A percentile compares a stretch with the other conserved stretches of the same genome.
Conservation (phyloP, 2,329 filamentous ascomycete species). For the Aspergillus aculeatus region DNA sequence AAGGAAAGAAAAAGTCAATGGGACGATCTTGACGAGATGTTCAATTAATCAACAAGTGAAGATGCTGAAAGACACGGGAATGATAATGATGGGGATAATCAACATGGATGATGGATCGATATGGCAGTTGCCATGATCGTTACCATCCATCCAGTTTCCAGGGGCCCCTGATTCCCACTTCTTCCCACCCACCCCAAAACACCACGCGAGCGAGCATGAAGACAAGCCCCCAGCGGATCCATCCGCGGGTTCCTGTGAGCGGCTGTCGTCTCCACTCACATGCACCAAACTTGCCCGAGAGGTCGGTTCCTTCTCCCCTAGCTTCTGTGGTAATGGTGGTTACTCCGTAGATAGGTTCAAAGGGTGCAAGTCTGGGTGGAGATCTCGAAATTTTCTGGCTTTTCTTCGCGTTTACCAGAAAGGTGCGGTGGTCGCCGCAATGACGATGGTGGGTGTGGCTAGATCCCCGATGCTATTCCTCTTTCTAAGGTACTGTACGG, state of each 20-base stretch:
- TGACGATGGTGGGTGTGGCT: conserved; percentile 7
- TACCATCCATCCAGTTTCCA: conserved; percentile 8
- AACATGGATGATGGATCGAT: background rate
- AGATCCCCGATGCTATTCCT: conserved; percentile 3
- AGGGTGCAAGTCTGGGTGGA: conserved; percentile 14
- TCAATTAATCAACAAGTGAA: background rate
- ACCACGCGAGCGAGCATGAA: conserved; percentile 23
- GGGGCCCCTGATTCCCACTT: conserved; percentile 15
- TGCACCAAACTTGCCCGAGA: conserved; percentile 29
- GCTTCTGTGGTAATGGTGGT: conserved; percentile 17
- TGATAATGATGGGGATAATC: no score
- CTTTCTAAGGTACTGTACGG: background rate
- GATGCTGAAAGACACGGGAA: background rate
- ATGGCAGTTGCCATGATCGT: background rate
- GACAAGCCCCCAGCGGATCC: conserved; percentile 22
- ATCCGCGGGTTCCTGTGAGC: conserved; percentile 32
- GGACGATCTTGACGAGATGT: background rate
- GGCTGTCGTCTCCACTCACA: conserved; percentile 28
- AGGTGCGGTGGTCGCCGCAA: conserved; percentile 14
- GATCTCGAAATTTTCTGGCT: conserved; percentile 15
- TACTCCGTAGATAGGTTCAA: background rate
- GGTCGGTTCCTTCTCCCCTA: conserved; percentile 30
- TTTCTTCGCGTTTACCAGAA: conserved; percentile 16
- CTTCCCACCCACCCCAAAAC: conserved; percentile 2
- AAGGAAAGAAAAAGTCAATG: background rate